Evolutionary conservation across 495 filamentous ascomycete genomes (phyloP).

Genomic region (Podospora anserina): DNA sequence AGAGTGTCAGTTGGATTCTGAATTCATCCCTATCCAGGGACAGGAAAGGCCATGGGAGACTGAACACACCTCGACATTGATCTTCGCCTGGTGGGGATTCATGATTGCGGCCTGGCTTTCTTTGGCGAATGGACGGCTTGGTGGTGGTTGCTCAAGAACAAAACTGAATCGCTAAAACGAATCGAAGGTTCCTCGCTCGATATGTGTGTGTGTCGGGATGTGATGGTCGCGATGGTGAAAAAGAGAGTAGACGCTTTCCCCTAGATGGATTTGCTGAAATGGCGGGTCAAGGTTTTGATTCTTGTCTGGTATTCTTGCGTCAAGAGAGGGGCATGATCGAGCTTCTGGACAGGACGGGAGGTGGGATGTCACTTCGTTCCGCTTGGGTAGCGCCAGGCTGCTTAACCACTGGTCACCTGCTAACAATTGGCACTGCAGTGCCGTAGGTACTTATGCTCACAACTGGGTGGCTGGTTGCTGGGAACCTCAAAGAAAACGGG

Average conservation of each 20-base stretch:
- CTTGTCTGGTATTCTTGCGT: conserved; percentile 7
- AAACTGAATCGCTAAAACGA: background rate
- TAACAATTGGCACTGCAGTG: background rate
- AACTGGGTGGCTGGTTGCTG: background rate
- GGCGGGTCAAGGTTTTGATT: background rate
- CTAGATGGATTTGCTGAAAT: background rate
- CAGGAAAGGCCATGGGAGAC: conserved; percentile 16
- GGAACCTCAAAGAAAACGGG: background rate
- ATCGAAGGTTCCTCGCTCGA: background rate
- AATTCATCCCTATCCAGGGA: conserved; percentile 7
- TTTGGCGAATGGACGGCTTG: background rate
- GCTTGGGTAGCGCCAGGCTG: background rate
- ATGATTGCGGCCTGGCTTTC: conserved; percentile 48
- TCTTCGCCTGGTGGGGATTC: conserved; percentile 94
- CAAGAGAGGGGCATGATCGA: conserved; percentile 1
- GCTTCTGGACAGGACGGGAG: conserved; percentile 2
- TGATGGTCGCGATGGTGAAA: background rate
- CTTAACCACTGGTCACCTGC: background rate
- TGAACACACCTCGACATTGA: conserved; percentile 82
- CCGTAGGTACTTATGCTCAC: too few relatives aligned
- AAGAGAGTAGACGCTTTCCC: background rate
- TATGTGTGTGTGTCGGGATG: background rate
- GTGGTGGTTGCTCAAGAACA: background rate
- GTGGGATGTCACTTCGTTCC: conserved; percentile 10
- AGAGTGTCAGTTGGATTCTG: conserved; percentile 13